A percentile compares a stretch with the other conserved stretches of the same genome.
Conservation (phyloP, 345 rosid genomes). For the sweet orange (Citrus sinensis) region DVS_A1.0 CM039164.1:14136501-14137000, state of each 20-base stretch:
- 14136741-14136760: not conserved
- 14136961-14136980: not conserved
- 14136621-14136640: not conserved
- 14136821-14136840: not conserved
- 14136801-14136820: not conserved
- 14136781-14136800: not conserved
- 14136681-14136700: conserved; percentile 5
- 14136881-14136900: not conserved
- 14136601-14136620: conserved; percentile 28
- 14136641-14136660: not conserved
- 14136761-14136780: not conserved
- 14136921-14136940: not conserved
- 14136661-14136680: not conserved
- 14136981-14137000: not conserved
- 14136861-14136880: not conserved
- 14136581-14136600: conserved; percentile 15
- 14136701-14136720: not conserved
- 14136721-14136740: not conserved
- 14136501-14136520: not conserved
- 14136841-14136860: conserved; percentile 3
- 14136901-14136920: not conserved
- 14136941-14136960: not conserved
- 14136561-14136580: not conserved
- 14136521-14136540: not conserved
- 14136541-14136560: not conserved